Conservation (phyloP, 2,329 filamentous ascomycete genomes). For the Balansia obtecta region DNA sequence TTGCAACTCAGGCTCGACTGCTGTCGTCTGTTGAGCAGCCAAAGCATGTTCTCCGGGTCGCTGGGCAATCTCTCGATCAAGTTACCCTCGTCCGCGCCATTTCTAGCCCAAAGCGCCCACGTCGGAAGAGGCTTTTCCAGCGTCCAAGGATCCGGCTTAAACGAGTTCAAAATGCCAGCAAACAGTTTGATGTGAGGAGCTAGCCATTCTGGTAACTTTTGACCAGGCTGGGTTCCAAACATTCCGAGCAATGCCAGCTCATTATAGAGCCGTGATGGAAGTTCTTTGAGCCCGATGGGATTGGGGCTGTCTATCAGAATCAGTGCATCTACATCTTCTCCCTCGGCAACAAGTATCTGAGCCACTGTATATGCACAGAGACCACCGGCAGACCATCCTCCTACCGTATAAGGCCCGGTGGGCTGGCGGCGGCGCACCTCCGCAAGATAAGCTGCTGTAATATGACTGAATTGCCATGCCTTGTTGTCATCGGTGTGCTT, state of each 20-base stretch:
- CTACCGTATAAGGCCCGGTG: conserved; percentile 12
- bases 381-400: conserved; percentile 68
- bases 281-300: conserved; percentile 54
- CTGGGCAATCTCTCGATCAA: conserved; percentile 29
- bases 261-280: conserved; percentile 49
- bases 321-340: conserved; percentile 45
- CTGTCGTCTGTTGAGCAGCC: conserved; percentile 60
- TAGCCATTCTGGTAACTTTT: conserved; percentile 58
- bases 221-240: conserved; percentile 45
- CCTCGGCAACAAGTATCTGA: conserved; percentile 43
- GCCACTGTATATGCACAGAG: conserved; percentile 59
- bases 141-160: conserved; percentile 34
- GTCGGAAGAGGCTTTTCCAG: conserved; percentile 40
- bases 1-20: conserved; percentile 37
- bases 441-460: neutral
- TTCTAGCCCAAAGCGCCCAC: conserved; percentile 56
- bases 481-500: too few relatives aligned
- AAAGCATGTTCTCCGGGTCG: conserved; percentile 52
- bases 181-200: conserved; percentile 60
- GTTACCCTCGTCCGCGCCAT: conserved; percentile 54
- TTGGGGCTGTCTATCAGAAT: conserved; percentile 56
- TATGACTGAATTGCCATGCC: too few relatives aligned
- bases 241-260: conserved; percentile 65
- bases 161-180: conserved; percentile 55
- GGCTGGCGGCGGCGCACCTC: conserved; percentile 7